These are phyloP conservation scores for Gnaphalium uliginosum DNA, from an alignment of 129 eudicot species.

Conservation along the genomic window DNA sequence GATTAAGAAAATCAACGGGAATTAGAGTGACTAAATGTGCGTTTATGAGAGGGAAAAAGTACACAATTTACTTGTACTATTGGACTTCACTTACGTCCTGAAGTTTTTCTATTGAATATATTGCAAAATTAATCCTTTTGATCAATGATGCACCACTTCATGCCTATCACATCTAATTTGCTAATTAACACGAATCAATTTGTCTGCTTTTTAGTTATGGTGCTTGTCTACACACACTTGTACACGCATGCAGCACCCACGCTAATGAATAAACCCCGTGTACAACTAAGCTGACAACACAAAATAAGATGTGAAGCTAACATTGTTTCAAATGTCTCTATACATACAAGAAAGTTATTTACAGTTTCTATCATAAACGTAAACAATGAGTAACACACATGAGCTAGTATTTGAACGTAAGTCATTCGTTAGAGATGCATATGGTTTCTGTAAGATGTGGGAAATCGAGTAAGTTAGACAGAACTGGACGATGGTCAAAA, in stretches of 20 bases:
- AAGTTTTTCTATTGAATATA: constrained; percentile 31
- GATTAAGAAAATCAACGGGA: constrained; percentile 14
- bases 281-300: background rate
- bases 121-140: constrained; percentile 5
- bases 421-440: background rate
- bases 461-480: constrained; percentile 14
- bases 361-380: background rate
- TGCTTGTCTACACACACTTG: constrained; percentile 35
- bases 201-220: constrained; percentile 24
- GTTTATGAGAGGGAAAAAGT: constrained; percentile 21
- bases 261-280: background rate
- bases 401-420: background rate
- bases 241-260: constrained; percentile 18
- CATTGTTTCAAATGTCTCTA: background rate
- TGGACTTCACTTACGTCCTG: constrained; percentile 15
- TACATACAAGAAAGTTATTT: background rate
- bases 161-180: constrained; percentile 24
- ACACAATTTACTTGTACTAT: constrained; percentile 12
- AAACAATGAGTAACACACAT: background rate
- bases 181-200: constrained; percentile 15
- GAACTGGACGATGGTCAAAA: constrained; percentile 17
- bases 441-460: constrained; percentile 16
- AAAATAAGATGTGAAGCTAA: background rate
- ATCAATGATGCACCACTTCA: constrained; percentile 13
- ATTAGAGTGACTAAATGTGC: background rate